Conservation (phyloP, 495 filamentous ascomycete species). For the Penicillium diatomitis region DNA sequence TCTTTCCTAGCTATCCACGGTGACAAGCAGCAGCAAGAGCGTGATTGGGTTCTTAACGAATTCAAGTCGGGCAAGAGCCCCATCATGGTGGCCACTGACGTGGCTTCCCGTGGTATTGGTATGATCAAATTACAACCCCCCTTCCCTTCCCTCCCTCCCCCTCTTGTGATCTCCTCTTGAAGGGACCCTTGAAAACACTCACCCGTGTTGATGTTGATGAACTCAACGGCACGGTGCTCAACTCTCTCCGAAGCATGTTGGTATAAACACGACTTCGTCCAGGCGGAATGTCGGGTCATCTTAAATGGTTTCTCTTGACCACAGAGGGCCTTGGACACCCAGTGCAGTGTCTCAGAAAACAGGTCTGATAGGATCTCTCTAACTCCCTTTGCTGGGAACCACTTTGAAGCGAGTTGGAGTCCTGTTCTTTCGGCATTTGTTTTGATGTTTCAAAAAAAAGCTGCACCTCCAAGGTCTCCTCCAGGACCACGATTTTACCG, state of each 20-base stretch:
- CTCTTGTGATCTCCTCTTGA: conserved; percentile 18
- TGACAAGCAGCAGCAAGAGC: conserved; percentile 98
- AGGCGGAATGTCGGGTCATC: conserved; percentile 64
- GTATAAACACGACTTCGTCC: conserved; percentile 69
- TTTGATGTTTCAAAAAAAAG: conserved; percentile 53
- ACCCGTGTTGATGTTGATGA: conserved; percentile 54
- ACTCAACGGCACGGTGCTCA: conserved; percentile 69
- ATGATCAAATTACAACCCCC: conserved; percentile 66
- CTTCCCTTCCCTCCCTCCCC: conserved; percentile 31
- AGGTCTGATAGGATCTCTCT: conserved; percentile 44
- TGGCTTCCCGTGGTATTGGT: conserved; percentile 97
- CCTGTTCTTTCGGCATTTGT: conserved; percentile 39
- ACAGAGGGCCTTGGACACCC: conserved; percentile 76
- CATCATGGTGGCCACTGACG: conserved; percentile 91
- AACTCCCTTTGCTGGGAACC: conserved; percentile 54
- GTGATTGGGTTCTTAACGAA: conserved; percentile 98
- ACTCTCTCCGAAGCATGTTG: conserved; percentile 74
- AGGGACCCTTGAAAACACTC: conserved; percentile 26
- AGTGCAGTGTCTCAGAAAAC: conserved; percentile 66
- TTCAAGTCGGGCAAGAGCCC: conserved; percentile 94
- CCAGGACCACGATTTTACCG: conserved; percentile 62
- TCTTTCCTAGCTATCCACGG: conserved; percentile 74
- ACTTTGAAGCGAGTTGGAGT: conserved; percentile 64
- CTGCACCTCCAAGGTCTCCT: conserved; percentile 57
- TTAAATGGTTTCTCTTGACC: conserved; percentile 57